Base-by-base conservation (phyloP, 148 eudicot genomes). In the Polygonum aviculare region DNA sequence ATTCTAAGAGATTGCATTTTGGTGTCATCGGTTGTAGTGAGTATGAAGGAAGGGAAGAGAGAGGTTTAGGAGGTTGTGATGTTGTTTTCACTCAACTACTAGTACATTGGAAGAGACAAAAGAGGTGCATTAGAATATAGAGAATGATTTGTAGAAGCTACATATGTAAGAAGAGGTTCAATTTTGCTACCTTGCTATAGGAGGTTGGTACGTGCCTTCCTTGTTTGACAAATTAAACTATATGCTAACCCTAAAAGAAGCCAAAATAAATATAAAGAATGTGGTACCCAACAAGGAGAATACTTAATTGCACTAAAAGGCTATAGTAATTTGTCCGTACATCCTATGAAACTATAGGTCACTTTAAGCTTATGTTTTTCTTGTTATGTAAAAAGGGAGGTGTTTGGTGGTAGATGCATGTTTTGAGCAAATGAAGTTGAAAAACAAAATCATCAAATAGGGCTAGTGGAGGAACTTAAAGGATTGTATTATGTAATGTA, bases 11-110 rank as follows among this genome's bases (percentile, higher is more conserved):
- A 44, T 44, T 44, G 9, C 9, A 44, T 44, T 44, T 44, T 44
- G 26, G 21, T 21, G 21, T 57, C 63, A n/a, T 22, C 12, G 50
- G 15, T 12, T 48, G 16, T 10, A 48, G 50, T 48, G 41, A 36
- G 47, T 63, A 70, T 69, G 15, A 65, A 72, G 41, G 36, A 3
- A 50, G 36, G 70, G 73, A 80, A 75, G 41, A 75, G 60, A 48
- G 62, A 16, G 22, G 47, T 44, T 8, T 44, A 33, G 77, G 82
- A 80, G 81, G 83, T 80, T 80, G 49, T 44, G 65, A 5, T 3
- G 84, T 81, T 65, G 84, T 77, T 84, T 76, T 84, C 86, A 55
- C 72, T 22, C 86, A 84, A 84, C 86, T 60, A 79, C 75, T 82
- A 76, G 73, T 19, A 75, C 9, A 7, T 6, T 35, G 41, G 52